Evolutionary conservation across 441 rosid species (phyloP).

Genomic region (Jatropha podagrica): DNA sequence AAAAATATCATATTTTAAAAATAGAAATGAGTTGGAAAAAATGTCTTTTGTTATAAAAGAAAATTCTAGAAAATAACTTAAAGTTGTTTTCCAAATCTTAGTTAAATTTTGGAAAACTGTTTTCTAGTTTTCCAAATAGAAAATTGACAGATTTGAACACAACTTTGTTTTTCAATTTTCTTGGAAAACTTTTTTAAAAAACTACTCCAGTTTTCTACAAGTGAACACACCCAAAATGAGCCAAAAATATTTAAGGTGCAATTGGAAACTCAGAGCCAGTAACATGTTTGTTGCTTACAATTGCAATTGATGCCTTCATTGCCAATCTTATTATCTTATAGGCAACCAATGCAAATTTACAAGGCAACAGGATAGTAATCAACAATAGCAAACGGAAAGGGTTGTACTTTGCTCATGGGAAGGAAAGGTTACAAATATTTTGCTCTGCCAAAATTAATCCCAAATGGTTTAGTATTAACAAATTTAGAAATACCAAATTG

Average conservation of each 20-base stretch:
- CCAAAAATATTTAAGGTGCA: neutral
- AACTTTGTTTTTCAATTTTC: no score
- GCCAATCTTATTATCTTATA: slow-evolving; percentile 2
- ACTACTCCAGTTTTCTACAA: no score
- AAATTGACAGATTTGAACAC: no score
- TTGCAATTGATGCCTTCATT: neutral
- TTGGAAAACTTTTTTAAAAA: no score
- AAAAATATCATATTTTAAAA: no score
- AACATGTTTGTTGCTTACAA: neutral
- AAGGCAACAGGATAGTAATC: neutral
- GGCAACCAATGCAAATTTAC: neutral
- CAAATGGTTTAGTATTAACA: neutral
- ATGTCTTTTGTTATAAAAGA: no score
- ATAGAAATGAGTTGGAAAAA: no score
- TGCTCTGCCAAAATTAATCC: neutral
- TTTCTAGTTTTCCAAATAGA: no score
- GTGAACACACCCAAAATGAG: no score
- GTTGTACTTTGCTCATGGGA: neutral
- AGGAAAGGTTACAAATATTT: neutral
- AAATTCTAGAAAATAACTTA: no score
- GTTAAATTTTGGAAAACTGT: no score
- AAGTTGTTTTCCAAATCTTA: no score
- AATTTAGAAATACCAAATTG: neutral
- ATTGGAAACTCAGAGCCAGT: neutral
- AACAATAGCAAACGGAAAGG: neutral